Evolutionary conservation across 2,329 filamentous ascomycete genomes (phyloP).

Genomic region (Colletotrichum lentis): DNA sequence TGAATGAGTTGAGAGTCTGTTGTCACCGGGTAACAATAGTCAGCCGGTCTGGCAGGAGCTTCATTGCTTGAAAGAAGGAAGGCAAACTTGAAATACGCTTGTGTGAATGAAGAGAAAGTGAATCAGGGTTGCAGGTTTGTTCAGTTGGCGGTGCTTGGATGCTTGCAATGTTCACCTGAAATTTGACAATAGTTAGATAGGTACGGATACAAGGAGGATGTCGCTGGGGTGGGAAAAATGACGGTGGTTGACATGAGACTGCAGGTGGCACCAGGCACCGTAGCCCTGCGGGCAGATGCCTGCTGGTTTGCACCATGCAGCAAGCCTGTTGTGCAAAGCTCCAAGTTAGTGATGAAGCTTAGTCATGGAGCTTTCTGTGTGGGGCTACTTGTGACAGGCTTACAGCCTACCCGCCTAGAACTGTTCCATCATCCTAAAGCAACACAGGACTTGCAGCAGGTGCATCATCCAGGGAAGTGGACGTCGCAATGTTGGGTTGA

Average conservation of each 20-base stretch:
- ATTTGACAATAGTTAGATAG: neutral
- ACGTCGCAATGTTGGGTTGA: neutral
- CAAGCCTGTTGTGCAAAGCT: neutral
- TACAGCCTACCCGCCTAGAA: neutral
- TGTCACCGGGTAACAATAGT: constrained; percentile 33
- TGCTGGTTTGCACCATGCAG: neutral
- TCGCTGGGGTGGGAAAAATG: constrained; percentile 15
- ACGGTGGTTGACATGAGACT: constrained; percentile 26
- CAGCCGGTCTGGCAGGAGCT: constrained; percentile 11
- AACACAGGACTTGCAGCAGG: too few relatives aligned
- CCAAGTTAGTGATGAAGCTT: neutral
- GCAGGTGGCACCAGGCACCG: neutral
- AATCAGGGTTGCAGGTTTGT: constrained; percentile 7
- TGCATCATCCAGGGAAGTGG: neutral
- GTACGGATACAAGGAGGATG: constrained; percentile 32
- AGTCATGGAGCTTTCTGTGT: neutral
- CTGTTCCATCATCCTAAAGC: too few relatives aligned
- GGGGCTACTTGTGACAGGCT: neutral
- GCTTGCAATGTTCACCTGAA: constrained; percentile 25
- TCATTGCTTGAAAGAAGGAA: constrained; percentile 31
- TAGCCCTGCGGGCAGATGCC: neutral
- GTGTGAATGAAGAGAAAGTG: neutral
- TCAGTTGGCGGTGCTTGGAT: constrained; percentile 16
- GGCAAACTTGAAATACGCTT: neutral
- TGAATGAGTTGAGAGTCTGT: constrained; percentile 18